Evolutionary conservation across 169 alveolate genomes (phyloP), one percentile per base, ranked within the genome.

Genomic region (Plasmodium knowlesi): DNA sequence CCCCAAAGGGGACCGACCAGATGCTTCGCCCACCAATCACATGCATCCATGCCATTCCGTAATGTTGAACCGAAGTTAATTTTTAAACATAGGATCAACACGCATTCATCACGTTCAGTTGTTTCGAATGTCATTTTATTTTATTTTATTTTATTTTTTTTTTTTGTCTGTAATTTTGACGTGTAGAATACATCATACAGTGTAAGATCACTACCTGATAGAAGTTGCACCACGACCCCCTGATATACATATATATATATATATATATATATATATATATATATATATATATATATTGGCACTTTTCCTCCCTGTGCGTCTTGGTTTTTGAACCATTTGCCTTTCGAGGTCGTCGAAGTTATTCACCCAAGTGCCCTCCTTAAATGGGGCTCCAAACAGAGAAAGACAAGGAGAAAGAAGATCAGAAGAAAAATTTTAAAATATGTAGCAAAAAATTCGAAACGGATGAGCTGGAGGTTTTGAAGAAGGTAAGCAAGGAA

Each of bases 321-420:
- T 6, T 50, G 61, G 0, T 14, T 14, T 14, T 50, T 50, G 8
- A 12, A 50, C 22, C 19, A 0, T 50, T 50, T 50, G 61, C 61
- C 61, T 50, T 14, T 50, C 61, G 61, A 50, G 61, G 61, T 22
- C 22, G 61, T 50, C 22, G 5, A 50, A 12, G 4, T 14, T 50
- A 3, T 50, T 50, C 25, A 8, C 61, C 61, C 61, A 14, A 50
- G 61, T 22, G 61, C 54, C 61, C 61, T 61, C 74, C 43, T 53
- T 85, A 85, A 85, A 85, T 85, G 93, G 93, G 93, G 41, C 74
- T 85, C 28, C 93, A 85, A 85, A 85, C 93, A 50, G 93, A 85
- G 61, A 85, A 85, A 53, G 93, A 85, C 41, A 85, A 74, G 70
- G 93, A 85, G 61, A 85, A 74, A 79, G 93, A 85, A 32, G 80